Base-by-base conservation (phyloP, 2,329 filamentous ascomycete genomes). In the Colletotrichum brevisporum region DNA sequence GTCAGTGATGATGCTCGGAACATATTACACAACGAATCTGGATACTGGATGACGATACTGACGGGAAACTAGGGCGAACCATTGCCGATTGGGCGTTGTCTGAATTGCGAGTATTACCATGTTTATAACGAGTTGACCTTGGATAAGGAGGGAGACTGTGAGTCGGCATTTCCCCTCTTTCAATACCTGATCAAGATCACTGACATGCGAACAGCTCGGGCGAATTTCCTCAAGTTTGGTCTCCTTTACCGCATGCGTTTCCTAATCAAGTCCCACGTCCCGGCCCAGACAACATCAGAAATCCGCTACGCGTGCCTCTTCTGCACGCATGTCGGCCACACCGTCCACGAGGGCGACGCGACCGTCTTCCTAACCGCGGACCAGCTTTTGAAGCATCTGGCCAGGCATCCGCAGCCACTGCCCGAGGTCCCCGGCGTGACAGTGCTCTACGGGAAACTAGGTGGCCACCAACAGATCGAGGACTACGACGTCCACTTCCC, bases 211-310 rank as follows among this genome's bases (percentile, higher is more conserved):
- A 3, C 61, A 82, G 80, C 78, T 24, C 75, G 77, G 54, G 79
- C 76, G 5, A 80, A 78, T 10, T 78, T 78, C 31, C 70, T 71
- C 27, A 78, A 77, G 24, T 73, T 72, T 5, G 80, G 80, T 3
- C 74, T 81, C 5, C 73, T 76, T 1, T 83, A 81, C 72, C 81
- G 82, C 5, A 75, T 81, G 15, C 78, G 82, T 0, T 77, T 84
- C 27, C 76, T 83, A 12, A 82, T 80, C 74, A 84, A 84, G 62
- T 83, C 80, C 15, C 82, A 84, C 62, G 68, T 84, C 3, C 63
- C 74, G n/a, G 76, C 75, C 13, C 73, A 69, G 5, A 73, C 73
- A 16, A 73, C 78, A 41, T 77, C 79, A 27, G 75, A 76, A 58
- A 73, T 78, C 53, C 83, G 81, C 63, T 83, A 81, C 56, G 81